Conservation (phyloP, 2,329 filamentous ascomycete genomes). For the Hymenoscyphus fructigenus region DNA sequence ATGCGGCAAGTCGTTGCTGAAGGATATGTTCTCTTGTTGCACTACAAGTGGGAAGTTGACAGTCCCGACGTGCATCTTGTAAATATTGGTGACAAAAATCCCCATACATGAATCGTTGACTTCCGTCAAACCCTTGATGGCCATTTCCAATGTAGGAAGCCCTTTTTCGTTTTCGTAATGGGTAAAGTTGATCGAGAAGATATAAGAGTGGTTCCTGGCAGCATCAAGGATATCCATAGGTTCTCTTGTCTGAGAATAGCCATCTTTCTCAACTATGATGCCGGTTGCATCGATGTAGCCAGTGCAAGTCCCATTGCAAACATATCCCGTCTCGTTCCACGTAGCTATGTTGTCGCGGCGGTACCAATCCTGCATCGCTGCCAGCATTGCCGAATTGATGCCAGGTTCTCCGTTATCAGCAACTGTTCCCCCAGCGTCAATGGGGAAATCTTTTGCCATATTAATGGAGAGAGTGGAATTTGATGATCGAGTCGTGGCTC, state of each 20-base stretch:
- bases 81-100: not conserved
- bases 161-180: not conserved
- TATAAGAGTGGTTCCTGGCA: not conserved
- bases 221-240: not conserved
- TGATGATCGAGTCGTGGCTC: not conserved
- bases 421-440: not conserved
- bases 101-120: not conserved
- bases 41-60: not conserved
- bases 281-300: not conserved
- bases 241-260: not conserved
- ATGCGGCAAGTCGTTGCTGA: not conserved
- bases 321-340: not conserved
- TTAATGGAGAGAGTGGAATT: not conserved
- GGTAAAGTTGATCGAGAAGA: slow-evolving; percentile 1
- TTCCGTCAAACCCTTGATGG: not conserved
- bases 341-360: not conserved
- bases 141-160: not conserved
- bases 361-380: not conserved
- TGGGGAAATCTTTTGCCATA: not conserved
- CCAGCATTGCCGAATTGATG: not conserved
- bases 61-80: not conserved
- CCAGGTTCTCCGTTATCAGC: not conserved
- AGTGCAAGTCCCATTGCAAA: slow-evolving; percentile 2
- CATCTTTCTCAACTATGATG: not conserved
- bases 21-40: not conserved